These are phyloP conservation scores for Fraxinus quadrangulata DNA, from an alignment of 257 asterid species.

Conservation along the genomic window DNA sequence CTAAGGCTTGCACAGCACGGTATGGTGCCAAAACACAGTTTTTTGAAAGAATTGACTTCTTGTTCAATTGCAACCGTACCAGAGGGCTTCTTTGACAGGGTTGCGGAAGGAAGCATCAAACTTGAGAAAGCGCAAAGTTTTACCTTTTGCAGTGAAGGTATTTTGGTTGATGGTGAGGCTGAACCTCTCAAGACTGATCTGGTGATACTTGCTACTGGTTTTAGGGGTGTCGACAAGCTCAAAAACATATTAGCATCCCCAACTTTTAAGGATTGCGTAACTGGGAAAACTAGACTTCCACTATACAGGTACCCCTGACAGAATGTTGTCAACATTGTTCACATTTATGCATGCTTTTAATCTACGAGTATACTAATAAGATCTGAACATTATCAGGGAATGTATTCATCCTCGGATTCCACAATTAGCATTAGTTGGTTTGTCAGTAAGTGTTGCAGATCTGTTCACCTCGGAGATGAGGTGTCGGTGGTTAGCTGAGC, in stretches of 20 bases:
- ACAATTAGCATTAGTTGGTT: slow-evolving; percentile 52
- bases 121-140: slow-evolving; percentile 39
- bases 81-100: slow-evolving; percentile 46
- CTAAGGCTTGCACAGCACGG: slow-evolving; percentile 36
- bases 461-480: slow-evolving; percentile 49
- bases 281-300: slow-evolving; percentile 32
- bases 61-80: slow-evolving; percentile 42
- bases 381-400: slow-evolving; percentile 31
- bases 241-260: slow-evolving; percentile 35
- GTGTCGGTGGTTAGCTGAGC: slow-evolving; percentile 47
- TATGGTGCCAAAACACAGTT: slow-evolving; percentile 53
- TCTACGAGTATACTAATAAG: neutral
- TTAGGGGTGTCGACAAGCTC: slow-evolving; percentile 43
- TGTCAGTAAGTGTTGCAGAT: slow-evolving; percentile 48
- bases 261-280: slow-evolving; percentile 31
- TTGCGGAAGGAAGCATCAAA: slow-evolving; percentile 53
- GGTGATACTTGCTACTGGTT: slow-evolving; percentile 56
- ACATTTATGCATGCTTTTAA: neutral
- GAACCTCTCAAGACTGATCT: slow-evolving; percentile 37
- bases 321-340: neutral
- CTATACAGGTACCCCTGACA: slow-evolving; percentile 41
- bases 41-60: slow-evolving; percentile 40
- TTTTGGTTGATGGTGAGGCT: slow-evolving; percentile 31
- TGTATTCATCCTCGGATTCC: slow-evolving; percentile 55
- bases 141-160: slow-evolving; percentile 43